Evolutionary conservation across 2,329 filamentous ascomycete species (phyloP), one percentile per base, ranked within the genome.

Genomic region (Colletotrichum gloeosporioides): DNA sequence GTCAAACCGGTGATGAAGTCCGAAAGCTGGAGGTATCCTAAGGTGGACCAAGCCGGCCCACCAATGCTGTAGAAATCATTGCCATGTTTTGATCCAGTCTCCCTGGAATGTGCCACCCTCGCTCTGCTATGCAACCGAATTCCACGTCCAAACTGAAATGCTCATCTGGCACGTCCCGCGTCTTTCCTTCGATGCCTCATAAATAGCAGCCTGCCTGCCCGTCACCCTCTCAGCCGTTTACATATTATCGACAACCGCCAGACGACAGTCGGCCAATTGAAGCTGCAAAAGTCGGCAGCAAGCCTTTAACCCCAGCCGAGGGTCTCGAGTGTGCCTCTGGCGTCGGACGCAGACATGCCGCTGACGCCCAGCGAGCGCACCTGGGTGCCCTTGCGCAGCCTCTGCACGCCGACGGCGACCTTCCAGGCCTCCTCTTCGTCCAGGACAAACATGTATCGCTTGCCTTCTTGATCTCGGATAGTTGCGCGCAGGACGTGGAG

Each of bases 391-490:
- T 89, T 88, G 69, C 92, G 86, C 79, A 94, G 83, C 61, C 90
- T 88, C 82, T 93, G 90, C 79, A 94, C 81, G 3, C 91, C 92
- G 44, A 90, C 86, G 2, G 91, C 88, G 29, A 94, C 86, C 88
- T 94, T 94, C 93, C 93, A 94, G 32, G 89, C 89, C 82, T 94
- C 92, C 77, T 91, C 89, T 81, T 94, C 92, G 55, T 88, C 87
- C 39, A 94, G 84, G 12, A 94, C 88, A 80, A 94, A 94, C 44
- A 94, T 83, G 80, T 91, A 93, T 44, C 92, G 88, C 84, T 93
- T 93, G 59, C 91, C 91, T 76, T 93, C 92, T 78, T 93, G 91
- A 80, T 94, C 92, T 71, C 91, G 87, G 74, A 94, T 88, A 16
- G 89, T 92, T 27, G 92, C 92, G 67, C 92, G 89, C 73, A 94